Percentiles rank a stretch among this genome's conserved stretches.
Conservation (phyloP, 345 rosid genomes). For the Zanthoxylum bungeanum region DNA sequence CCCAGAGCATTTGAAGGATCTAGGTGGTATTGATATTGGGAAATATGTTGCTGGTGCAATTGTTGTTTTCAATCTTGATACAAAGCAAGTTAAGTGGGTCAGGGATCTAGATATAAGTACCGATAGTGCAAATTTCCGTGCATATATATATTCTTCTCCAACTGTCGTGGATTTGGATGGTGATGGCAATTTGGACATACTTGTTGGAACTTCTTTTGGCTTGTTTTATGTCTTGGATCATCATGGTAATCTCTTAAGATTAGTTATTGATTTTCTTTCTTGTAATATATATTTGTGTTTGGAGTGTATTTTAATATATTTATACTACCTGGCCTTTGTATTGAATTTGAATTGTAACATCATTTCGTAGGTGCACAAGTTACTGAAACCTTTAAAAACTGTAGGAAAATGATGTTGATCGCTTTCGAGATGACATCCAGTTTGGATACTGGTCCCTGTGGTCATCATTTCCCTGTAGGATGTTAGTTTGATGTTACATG, state of each 20-base stretch:
- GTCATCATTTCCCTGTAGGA: neutral
- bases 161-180: slow-evolving; percentile 98
- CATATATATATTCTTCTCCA: slow-evolving; percentile 92
- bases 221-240: slow-evolving; percentile 96
- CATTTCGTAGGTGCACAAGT: neutral
- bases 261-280: neutral
- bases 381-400: neutral
- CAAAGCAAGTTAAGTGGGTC: slow-evolving; percentile 97
- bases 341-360: neutral
- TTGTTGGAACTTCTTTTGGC: slow-evolving; percentile 96
- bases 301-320: neutral
- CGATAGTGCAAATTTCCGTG: slow-evolving; percentile 63
- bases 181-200: slow-evolving; percentile 96
- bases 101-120: slow-evolving; percentile 82
- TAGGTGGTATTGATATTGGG: slow-evolving; percentile 80
- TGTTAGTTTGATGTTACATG: neutral
- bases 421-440: neutral
- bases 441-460: neutral
- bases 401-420: neutral
- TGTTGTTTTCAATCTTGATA: slow-evolving; percentile 93
- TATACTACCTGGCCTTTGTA: neutral
- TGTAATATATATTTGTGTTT: slow-evolving; percentile 4
- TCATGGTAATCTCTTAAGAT: slow-evolving; percentile 54
- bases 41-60: slow-evolving; percentile 89
- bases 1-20: slow-evolving; percentile 82